Evolutionary conservation across 495 filamentous ascomycete genomes (phyloP), one percentile per base, ranked within the genome.

Genomic region (Aspergillus biplanus): DNA sequence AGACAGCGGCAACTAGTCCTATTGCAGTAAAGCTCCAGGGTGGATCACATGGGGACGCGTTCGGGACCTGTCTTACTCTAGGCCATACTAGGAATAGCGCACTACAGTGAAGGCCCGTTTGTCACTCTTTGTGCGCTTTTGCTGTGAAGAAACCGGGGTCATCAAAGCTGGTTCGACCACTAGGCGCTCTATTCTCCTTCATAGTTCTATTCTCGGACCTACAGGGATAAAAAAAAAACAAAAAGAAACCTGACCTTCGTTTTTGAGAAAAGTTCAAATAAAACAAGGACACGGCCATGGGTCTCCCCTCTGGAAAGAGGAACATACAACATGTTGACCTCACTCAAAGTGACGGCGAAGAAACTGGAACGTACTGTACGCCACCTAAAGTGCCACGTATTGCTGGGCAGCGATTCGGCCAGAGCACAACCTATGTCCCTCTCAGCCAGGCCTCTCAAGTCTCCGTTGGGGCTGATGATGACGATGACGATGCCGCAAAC

Each of bases 401-500:
- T 27, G 66, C 55, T 33, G 73, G 67, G 6, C 68, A 78, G 56
- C 72, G 74, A 33, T 70, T 76, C 55, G 77, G 75, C 4, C 68
- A 82, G 39, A 67, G 67, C 8, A 62, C 75, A 11, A 57, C 75
- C 7, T 80, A 73, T 21, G 63, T 81, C 13, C 73, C 77, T 33
- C 64, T 77, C 59, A 71, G 55, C 33, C 75, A 74, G 44, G 54
- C 73, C 15, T 68, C 74, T 6, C 74, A 77, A 52, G 62, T 68
- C 5, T 58, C 55, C 44, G n/a, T 61, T 18, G 69, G 62, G 0
- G 68, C 56, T 3, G 75, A 77, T n/a, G 77, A 78, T 16, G 76
- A 79, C 7, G 78, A 81, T 59, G 78, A 67, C 12, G 62, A 69
- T n/a, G 77, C 76, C 33, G 65, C 64, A 5, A 59, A 73, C 47